Conservation (phyloP, 768 basidiomycete genomes). For the Mycena crocata region DNA sequence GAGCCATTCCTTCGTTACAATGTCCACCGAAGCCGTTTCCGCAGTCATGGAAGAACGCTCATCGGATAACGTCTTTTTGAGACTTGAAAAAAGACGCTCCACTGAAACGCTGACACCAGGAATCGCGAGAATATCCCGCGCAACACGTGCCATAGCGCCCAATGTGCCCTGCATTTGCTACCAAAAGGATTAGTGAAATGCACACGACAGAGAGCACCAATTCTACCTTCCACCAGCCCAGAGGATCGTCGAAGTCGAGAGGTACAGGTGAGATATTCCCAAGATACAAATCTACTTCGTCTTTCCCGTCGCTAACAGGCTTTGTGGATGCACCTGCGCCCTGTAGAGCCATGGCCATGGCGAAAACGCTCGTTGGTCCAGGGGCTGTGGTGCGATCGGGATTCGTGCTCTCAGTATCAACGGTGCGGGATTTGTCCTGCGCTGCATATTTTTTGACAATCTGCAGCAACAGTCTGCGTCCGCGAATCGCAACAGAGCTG, state of each 20-base stretch:
- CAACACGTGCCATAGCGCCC: conserved; percentile 4
- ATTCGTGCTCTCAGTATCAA: not conserved
- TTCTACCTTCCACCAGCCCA: conserved; percentile 6
- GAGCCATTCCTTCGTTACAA: conserved; percentile 8
- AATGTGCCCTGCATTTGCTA: not conserved
- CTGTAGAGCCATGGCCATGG: conserved; percentile 2
- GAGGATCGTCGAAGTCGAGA: not conserved
- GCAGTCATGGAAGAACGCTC: conserved; percentile 30
- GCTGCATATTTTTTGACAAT: not conserved
- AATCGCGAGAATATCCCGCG: conserved; percentile 31
- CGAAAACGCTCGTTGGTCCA: too few species aligned
- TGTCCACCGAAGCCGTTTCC: not conserved
- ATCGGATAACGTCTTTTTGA: conserved; percentile 26
- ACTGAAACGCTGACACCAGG: conserved; percentile 34
- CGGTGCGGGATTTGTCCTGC: not conserved
- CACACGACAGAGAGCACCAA: not conserved
- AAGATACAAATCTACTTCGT: not conserved
- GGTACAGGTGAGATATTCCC: not conserved
- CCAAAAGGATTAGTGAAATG: not conserved
- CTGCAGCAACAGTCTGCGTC: not conserved
- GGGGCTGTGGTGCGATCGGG: not conserved
- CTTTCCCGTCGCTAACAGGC: not conserved
- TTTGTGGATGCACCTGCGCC: not conserved
- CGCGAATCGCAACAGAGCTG: not conserved
- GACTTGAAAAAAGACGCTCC: conserved; percentile 30